Percentiles rank a stretch among this genome's conserved stretches.
Conservation (phyloP, 345 rosid genomes). For the Rhodamnia argentea region DNA sequence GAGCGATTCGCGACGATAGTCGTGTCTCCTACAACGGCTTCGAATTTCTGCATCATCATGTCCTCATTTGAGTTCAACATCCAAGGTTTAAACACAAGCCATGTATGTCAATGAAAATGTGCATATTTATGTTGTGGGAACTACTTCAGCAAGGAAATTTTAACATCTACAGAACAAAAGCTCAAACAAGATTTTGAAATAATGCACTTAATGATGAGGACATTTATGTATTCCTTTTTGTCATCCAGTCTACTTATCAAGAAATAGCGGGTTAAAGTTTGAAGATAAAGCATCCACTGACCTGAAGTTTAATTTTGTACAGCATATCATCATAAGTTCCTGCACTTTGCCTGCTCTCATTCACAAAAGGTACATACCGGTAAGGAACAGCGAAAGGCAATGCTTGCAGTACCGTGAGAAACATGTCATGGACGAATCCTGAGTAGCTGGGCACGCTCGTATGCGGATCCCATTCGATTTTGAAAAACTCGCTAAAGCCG, state of each 20-base stretch:
- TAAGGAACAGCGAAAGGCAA: constrained; percentile 10
- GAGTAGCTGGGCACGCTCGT: background rate
- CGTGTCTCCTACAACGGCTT: constrained; percentile 56
- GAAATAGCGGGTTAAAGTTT: background rate
- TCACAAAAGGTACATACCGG: constrained; percentile 1
- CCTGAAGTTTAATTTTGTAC: background rate
- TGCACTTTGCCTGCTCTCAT: background rate
- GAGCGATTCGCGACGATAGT: constrained; percentile 44
- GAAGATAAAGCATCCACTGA: background rate
- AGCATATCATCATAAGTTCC: constrained; percentile 5
- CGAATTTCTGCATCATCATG: constrained; percentile 20
- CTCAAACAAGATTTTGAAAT: background rate
- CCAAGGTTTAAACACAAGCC: background rate
- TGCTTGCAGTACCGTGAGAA: background rate
- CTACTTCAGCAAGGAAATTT: too few species aligned
- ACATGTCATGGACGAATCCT: constrained; percentile 13
- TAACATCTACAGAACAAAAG: background rate
- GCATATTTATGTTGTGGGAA: too few species aligned
- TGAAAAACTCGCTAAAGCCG: constrained; percentile 6
- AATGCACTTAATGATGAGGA: background rate
- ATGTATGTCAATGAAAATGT: too few species aligned
- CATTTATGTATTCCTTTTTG: background rate
- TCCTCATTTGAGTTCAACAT: background rate
- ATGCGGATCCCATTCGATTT: background rate
- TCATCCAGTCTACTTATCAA: background rate